Evolutionary conservation across 495 filamentous ascomycete species (phyloP).

Genomic region (Annulohypoxylon bovei): DNA sequence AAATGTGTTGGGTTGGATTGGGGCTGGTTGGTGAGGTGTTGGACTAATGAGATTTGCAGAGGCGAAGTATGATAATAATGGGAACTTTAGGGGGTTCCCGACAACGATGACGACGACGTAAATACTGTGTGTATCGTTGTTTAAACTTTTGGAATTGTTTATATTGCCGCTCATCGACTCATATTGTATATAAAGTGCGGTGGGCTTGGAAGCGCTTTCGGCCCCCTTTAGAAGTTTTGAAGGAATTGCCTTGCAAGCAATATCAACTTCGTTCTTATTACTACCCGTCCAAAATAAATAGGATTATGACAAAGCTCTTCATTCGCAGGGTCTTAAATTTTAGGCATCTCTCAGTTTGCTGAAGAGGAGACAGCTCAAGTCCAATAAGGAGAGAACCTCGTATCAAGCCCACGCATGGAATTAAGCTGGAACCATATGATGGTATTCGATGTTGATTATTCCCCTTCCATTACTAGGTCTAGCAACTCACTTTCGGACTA

Average conservation of each 20-base stretch:
- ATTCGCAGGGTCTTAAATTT: too few species aligned
- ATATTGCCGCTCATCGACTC: conserved; percentile 9
- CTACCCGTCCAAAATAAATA: too few species aligned
- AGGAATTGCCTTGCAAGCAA: not conserved
- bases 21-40: not conserved
- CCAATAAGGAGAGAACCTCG: too few species aligned
- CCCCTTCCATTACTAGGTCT: too few species aligned
- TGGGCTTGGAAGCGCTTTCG: not conserved
- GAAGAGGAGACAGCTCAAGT: too few species aligned
- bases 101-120: conserved; percentile 17
- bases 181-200: not conserved
- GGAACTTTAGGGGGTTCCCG: conserved; percentile 53
- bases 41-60: conserved; percentile 61
- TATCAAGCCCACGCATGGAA: too few species aligned
- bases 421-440: too few species aligned
- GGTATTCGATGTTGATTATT: too few species aligned
- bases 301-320: too few species aligned
- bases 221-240: not conserved
- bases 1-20: not conserved
- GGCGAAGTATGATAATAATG: conserved; percentile 87
- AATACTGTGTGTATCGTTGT: conserved; percentile 18
- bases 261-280: too few species aligned
- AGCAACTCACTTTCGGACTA: too few species aligned
- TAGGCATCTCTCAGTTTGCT: too few species aligned
- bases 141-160: conserved; percentile 7